phyloP scores from a whole-genome alignment of 352 stramenopile genomes.

The Phytophthora hibernalis region DNA sequence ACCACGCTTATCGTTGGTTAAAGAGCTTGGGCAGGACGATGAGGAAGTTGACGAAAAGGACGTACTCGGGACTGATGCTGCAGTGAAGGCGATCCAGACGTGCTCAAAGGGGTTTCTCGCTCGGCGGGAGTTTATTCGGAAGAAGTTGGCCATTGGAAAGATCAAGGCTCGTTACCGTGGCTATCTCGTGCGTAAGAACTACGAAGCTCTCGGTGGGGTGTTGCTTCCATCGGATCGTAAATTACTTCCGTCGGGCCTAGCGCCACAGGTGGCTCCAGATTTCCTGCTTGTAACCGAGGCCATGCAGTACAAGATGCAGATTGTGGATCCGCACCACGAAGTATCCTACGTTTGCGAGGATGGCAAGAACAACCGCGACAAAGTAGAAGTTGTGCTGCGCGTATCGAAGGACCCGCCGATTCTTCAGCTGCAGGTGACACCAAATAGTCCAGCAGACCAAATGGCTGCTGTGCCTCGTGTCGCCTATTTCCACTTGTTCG shows the following conservation, averaged over 20 bases:
- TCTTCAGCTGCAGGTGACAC: constrained; percentile 37
- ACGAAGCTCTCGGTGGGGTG: constrained; percentile 31
- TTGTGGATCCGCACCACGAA: constrained; percentile 37
- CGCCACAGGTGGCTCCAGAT: constrained; percentile 15
- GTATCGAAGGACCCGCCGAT: constrained; percentile 46
- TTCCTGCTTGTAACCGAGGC: constrained; percentile 38
- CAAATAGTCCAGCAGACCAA: constrained; percentile 15
- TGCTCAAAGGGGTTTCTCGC: constrained; percentile 41
- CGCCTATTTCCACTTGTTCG: constrained; percentile 50
- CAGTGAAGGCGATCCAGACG: constrained; percentile 40
- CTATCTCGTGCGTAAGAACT: constrained; percentile 51
- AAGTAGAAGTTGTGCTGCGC: constrained; percentile 38
- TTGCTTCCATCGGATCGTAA: constrained; percentile 16
- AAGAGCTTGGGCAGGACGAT: constrained; percentile 20
- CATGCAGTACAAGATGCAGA: constrained; percentile 53
- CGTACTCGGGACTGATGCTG: constrained; percentile 9
- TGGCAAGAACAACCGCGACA: not conserved
- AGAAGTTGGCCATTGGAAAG: constrained; percentile 46
- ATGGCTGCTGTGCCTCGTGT: constrained; percentile 15
- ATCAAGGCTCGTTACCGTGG: constrained; percentile 54
- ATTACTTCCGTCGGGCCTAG: constrained; percentile 18
- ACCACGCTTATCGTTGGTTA: constrained; percentile 27
- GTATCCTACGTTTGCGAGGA: constrained; percentile 24
- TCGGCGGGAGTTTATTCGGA: constrained; percentile 42
- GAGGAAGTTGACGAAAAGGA: constrained; percentile 24